Conservation (phyloP, 2,329 filamentous ascomycete species). For the Pezicula neosporulosa region DNA sequence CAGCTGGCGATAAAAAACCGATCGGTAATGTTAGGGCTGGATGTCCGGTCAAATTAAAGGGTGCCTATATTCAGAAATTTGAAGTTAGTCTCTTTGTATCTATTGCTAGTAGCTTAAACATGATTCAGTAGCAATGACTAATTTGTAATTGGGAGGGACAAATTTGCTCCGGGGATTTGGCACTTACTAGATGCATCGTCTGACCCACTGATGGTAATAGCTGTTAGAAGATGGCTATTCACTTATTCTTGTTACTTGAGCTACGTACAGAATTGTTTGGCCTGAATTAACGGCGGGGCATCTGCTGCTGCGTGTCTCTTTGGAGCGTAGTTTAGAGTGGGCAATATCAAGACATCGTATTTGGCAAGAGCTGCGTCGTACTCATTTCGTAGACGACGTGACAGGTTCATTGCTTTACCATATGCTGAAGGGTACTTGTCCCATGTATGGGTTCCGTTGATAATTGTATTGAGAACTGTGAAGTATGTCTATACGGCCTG, state of each 20-base stretch:
- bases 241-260: too few species aligned
- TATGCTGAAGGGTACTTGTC: conserved; percentile 40
- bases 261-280: too few species aligned
- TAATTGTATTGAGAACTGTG: too few species aligned
- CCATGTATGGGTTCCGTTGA: conserved; percentile 14
- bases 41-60: conserved; percentile 55
- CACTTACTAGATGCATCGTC: too few species aligned
- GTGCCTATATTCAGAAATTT: conserved; percentile 5
- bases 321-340: conserved; percentile 26
- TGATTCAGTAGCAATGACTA: too few species aligned
- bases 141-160: too few species aligned
- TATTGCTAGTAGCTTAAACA: too few species aligned
- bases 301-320: conserved; percentile 37
- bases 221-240: too few species aligned
- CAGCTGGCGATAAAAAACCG: conserved; percentile 34
- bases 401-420: conserved; percentile 44
- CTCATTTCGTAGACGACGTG: conserved; percentile 39
- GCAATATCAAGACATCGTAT: conserved; percentile 44
- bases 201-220: too few species aligned
- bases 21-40: conserved; percentile 50
- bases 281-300: conserved; percentile 22
- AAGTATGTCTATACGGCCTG: too few species aligned
- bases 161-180: too few species aligned
- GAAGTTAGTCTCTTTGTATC: too few species aligned
- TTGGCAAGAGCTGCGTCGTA: conserved; percentile 38